Conservation (phyloP, 805 yeast genomes). For the Saccharomyces jurei region DNA sequence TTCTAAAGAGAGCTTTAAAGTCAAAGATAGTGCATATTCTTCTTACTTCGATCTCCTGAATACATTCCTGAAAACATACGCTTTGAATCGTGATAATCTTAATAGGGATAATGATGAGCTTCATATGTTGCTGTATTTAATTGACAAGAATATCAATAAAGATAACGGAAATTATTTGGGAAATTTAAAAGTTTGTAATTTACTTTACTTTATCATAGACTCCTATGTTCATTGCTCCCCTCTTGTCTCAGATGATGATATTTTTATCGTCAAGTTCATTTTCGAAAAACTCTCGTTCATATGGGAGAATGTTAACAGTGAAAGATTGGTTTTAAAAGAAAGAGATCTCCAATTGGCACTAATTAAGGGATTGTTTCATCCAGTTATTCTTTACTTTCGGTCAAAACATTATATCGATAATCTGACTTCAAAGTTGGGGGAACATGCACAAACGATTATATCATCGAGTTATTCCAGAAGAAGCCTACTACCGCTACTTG, state of each 20-base stretch:
- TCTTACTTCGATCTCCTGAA: conserved; percentile 20
- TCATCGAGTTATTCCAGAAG: conserved; percentile 53
- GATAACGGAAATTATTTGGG: conserved; percentile 25
- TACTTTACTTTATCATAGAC: conserved; percentile 14
- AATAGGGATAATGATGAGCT: conserved; percentile 10
- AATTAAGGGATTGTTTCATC: conserved; percentile 43
- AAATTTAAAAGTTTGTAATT: conserved; percentile 14
- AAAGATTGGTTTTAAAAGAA: conserved; percentile 58
- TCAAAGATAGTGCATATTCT: conserved; percentile 26
- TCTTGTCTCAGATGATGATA: conserved; percentile 1
- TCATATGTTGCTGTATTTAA: conserved; percentile 7
- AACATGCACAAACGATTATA: conserved; percentile 37
- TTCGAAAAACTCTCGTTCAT: conserved; percentile 34
- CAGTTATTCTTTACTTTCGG: conserved; percentile 34
- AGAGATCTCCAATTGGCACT: conserved; percentile 51
- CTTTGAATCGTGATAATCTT: conserved; percentile 6
- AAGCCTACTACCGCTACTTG: conserved; percentile 54
- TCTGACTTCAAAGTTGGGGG: conserved; percentile 4
- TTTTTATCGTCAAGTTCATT: conserved; percentile 15
- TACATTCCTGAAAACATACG: conserved; percentile 13
- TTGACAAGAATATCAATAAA: conserved; percentile 12
- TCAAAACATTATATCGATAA: conserved; percentile 24
- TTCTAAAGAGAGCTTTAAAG: conserved; percentile 15
- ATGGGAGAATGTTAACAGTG: conserved; percentile 53
- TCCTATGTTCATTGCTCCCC: conserved; percentile 3